These are phyloP conservation scores for Cryphonectria japonica DNA, from an alignment of 2,329 filamentous ascomycete genomes.

Conservation along the genomic window DNA sequence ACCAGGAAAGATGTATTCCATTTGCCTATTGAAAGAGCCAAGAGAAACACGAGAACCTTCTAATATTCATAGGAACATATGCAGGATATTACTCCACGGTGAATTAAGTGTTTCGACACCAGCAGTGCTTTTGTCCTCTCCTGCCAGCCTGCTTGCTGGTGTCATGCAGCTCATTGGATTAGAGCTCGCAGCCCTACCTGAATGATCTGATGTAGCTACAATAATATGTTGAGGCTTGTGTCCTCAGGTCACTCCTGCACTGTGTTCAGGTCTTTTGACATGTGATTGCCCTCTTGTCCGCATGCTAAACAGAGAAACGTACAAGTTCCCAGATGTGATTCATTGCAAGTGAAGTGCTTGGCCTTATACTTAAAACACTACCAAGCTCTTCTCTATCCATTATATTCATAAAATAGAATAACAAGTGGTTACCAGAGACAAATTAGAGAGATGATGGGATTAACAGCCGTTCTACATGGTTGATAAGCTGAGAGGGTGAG, in stretches of 20 bases:
- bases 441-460: too few species aligned
- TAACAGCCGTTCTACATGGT: background rate
- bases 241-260: background rate
- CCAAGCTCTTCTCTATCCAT: background rate
- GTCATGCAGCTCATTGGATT: background rate
- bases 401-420: too few species aligned
- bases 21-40: background rate
- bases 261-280: background rate
- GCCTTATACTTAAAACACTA: background rate
- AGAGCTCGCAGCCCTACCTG: background rate
- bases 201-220: background rate
- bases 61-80: too few species aligned
- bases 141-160: background rate
- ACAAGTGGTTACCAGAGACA: too few species aligned
- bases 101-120: background rate
- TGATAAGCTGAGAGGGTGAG: too few species aligned
- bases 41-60: background rate
- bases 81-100: background rate
- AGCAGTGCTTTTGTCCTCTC: background rate
- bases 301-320: background rate
- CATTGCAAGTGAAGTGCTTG: background rate
- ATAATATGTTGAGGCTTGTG: background rate
- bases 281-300: background rate
- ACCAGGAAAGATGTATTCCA: constrained; percentile 3
- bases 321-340: background rate